Evolutionary conservation across 352 stramenopile genomes (phyloP), one percentile per base, ranked within the genome.

Genomic region (Phytophthora rubi): DNA sequence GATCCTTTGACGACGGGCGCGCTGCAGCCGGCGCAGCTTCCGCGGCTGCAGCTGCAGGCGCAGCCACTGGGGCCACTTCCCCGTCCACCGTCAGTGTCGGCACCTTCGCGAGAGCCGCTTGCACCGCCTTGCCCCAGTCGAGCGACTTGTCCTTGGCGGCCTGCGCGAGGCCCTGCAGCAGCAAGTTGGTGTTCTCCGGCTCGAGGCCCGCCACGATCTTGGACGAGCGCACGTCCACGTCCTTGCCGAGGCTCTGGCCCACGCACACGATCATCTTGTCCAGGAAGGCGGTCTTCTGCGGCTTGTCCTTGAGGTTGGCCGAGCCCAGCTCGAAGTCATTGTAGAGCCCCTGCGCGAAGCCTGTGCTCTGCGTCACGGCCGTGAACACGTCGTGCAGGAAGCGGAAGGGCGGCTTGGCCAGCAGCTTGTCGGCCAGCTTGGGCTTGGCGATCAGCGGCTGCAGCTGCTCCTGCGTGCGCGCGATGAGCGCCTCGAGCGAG

Each of bases 301-400:
- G 73, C 62, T 94, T 95, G 56, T 95, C 88, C 69, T 94, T 95
- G 73, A 96, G 84, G 65, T 95, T 95, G 55, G 77, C 83, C 32
- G 86, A 93, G 54, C 90, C 81, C 47, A 88, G 64, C 59, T 95
- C 85, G 54, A 90, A 88, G 71, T 82, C 81, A 65, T 87, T 96
- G 76, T 96, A 97, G 47, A 96, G 77, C 3, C 78, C 82, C 59
- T 92, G 81, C 35, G 77, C 86, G 69, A 99, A 98, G 42, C 92
- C 93, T 52, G 93, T 97, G 68, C 76, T 68, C 53, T 83, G 75
- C 21, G 80, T 90, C 39, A 99, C 76, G 51, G 91, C 93, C 49
- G 89, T 82, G 59, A 99, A 92, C 42, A 99, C 83, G 74, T 99
- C 95, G 76, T 98, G 91, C 47, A 99, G 80, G 74, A 99, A 99